These are phyloP conservation scores for Penicillium canescens DNA, from an alignment of 495 filamentous ascomycete genomes.

Conservation along the genomic window DNA sequence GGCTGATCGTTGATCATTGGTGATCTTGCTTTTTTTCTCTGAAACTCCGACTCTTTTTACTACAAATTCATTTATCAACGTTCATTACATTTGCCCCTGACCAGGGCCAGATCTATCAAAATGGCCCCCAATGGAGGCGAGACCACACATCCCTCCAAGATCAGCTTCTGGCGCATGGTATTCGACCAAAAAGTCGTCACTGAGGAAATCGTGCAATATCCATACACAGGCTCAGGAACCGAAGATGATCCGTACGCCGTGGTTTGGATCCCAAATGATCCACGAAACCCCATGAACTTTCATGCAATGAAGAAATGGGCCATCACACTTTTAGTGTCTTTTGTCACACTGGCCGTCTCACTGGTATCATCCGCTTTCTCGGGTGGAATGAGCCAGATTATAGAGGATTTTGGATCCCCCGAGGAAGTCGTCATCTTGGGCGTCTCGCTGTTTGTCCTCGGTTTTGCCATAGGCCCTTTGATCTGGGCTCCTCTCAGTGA, in stretches of 20 bases:
- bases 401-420: conserved; percentile 43
- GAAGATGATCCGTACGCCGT: conserved; percentile 67
- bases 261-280: conserved; percentile 64
- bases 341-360: conserved; percentile 66
- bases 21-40: not conserved
- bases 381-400: conserved; percentile 61
- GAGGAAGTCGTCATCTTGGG: conserved; percentile 52
- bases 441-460: conserved; percentile 55
- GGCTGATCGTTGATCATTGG: conserved; percentile 3
- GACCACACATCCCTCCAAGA: conserved; percentile 24
- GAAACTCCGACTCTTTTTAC: not conserved
- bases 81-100: not conserved
- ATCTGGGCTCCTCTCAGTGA: conserved; percentile 62
- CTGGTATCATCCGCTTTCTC: conserved; percentile 73
- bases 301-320: conserved; percentile 58
- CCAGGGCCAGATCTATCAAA: conserved; percentile 5
- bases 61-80: not conserved
- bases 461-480: conserved; percentile 49
- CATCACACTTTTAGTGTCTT: conserved; percentile 60
- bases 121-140: conserved; percentile 12
- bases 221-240: conserved; percentile 65
- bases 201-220: conserved; percentile 50
- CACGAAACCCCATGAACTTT: conserved; percentile 65
- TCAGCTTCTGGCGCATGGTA: conserved; percentile 41
- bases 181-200: conserved; percentile 51